These are phyloP conservation scores for Leccinum laetum DNA, from an alignment of 1,284 basidiomycete species.

Conservation along the genomic window DNA sequence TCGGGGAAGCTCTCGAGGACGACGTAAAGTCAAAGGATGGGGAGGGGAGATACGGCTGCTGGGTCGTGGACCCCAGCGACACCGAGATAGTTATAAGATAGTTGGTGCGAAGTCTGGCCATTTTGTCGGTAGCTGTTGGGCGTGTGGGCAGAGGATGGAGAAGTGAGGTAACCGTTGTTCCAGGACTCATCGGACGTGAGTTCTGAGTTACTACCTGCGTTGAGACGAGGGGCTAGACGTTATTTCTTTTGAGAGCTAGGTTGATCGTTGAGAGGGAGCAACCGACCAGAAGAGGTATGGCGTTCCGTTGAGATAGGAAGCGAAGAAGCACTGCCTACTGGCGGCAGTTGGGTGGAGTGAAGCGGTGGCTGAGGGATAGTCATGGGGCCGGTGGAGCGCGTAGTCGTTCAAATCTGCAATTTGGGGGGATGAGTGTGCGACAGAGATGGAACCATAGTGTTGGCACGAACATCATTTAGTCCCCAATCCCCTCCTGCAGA, in stretches of 20 bases:
- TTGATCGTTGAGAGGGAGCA: conserved; percentile 25
- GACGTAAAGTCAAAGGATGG: conserved; percentile 32
- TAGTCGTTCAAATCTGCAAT: conserved; percentile 29
- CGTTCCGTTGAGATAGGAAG: conserved; percentile 35
- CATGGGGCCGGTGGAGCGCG: conserved; percentile 30
- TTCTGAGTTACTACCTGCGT: conserved; percentile 23
- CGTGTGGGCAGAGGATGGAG: conserved; percentile 30
- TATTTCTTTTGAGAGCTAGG: conserved; percentile 28
- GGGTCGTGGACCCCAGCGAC: conserved; percentile 16
- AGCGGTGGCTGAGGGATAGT: conserved; percentile 34
- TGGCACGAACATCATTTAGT: conserved; percentile 29
- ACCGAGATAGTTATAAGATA: conserved; percentile 26
- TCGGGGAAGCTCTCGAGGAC: conserved; percentile 25
- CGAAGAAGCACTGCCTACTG: conserved; percentile 18
- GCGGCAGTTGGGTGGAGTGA: conserved; percentile 29
- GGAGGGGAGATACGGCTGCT: conserved; percentile 25
- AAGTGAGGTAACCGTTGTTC: conserved; percentile 29
- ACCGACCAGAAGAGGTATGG: conserved; percentile 34
- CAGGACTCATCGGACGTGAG: conserved; percentile 28
- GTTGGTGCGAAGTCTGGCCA: conserved; percentile 28
- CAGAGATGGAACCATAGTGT: not conserved
- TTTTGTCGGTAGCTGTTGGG: conserved; percentile 30
- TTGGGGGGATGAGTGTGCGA: conserved; percentile 5
- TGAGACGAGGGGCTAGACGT: conserved; percentile 29
- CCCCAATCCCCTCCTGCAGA: conserved; percentile 20